These are phyloP conservation scores for Yamadazyma jaroonii DNA, from an alignment of 1,139 yeast genomes.

Conservation along the genomic window DNA sequence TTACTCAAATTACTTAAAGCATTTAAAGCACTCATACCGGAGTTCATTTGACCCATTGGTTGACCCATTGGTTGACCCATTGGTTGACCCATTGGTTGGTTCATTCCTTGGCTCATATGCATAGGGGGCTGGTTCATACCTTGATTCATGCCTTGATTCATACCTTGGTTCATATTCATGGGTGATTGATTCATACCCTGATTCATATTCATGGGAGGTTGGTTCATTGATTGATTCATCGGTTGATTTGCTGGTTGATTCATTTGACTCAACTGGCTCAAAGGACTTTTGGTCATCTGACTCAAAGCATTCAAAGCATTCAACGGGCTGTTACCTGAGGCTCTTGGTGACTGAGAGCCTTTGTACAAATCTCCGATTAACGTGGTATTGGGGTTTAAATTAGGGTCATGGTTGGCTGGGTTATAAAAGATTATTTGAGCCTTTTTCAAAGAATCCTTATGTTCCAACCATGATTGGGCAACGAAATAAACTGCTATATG, in stretches of 20 bases:
- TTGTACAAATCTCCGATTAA: constrained; percentile 11
- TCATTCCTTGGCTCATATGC: background rate
- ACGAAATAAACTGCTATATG: constrained; percentile 81
- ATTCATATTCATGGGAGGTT: constrained; percentile 2
- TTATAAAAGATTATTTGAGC: constrained; percentile 59
- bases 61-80: background rate
- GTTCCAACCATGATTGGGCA: constrained; percentile 63
- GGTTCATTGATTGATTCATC: constrained; percentile 2
- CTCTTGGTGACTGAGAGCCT: background rate
- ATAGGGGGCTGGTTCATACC: constrained; percentile 1
- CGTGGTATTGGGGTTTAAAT: constrained; percentile 10
- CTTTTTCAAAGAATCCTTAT: constrained; percentile 50
- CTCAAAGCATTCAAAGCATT: constrained; percentile 13
- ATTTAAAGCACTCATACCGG: constrained; percentile 13
- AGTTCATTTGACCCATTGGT: constrained; percentile 3
- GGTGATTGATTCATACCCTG: constrained; percentile 1
- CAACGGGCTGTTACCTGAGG: constrained; percentile 4
- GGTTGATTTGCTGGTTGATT: constrained; percentile 1
- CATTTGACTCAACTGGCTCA: constrained; percentile 9
- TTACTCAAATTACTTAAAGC: constrained; percentile 16
- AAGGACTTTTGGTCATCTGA: constrained; percentile 12
- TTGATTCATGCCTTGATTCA: constrained; percentile 1
- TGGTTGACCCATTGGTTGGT: background rate
- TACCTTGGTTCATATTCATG: constrained; percentile 4
- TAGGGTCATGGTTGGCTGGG: constrained; percentile 52